Percentiles rank a stretch among this genome's conserved stretches.
Evolutionary conservation across 371 early-diverging fungal species (phyloP).

Genomic region (Thermomucor indicae-seudaticae): DNA sequence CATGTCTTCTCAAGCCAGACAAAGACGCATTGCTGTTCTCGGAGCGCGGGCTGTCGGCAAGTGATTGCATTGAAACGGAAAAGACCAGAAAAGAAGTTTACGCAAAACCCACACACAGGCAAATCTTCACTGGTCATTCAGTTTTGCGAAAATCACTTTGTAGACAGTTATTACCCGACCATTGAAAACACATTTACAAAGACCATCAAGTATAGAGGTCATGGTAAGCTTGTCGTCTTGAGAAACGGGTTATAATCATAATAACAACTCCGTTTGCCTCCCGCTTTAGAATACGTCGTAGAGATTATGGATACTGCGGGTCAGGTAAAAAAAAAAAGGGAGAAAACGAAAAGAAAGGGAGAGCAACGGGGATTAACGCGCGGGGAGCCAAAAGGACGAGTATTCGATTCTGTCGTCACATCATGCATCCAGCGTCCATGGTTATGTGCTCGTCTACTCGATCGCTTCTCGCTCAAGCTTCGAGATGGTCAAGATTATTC

Average conservation of each 20-base stretch:
- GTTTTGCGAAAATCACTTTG: conserved; percentile 91
- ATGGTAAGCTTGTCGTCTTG: conserved; percentile 28
- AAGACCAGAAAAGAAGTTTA: not conserved
- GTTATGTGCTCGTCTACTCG: conserved; percentile 93
- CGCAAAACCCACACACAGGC: conserved; percentile 51
- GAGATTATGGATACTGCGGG: conserved; percentile 97
- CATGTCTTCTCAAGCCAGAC: conserved; percentile 31
- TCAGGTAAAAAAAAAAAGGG: conserved; percentile 55
- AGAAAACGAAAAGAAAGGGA: not conserved
- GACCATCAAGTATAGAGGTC: conserved; percentile 74
- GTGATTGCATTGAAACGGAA: not conserved
- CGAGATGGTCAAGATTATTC: conserved; percentile 85
- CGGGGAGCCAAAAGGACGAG: conserved; percentile 69
- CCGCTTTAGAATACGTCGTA: conserved; percentile 64
- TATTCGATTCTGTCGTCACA: conserved; percentile 88
- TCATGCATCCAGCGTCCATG: conserved; percentile 89
- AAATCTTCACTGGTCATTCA: conserved; percentile 91
- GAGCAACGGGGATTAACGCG: not conserved
- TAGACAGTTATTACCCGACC: conserved; percentile 92
- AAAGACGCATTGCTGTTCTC: conserved; percentile 71
- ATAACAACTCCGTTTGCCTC: not conserved
- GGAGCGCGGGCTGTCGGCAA: conserved; percentile 87
- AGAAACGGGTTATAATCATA: not conserved
- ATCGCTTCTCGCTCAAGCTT: conserved; percentile 83
- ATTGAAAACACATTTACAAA: conserved; percentile 92